A percentile compares a stretch with the other conserved stretches of the same genome.
Conservation (phyloP, 192 early-diverging fungal species). For the Radiomyces spectabilis region DNA sequence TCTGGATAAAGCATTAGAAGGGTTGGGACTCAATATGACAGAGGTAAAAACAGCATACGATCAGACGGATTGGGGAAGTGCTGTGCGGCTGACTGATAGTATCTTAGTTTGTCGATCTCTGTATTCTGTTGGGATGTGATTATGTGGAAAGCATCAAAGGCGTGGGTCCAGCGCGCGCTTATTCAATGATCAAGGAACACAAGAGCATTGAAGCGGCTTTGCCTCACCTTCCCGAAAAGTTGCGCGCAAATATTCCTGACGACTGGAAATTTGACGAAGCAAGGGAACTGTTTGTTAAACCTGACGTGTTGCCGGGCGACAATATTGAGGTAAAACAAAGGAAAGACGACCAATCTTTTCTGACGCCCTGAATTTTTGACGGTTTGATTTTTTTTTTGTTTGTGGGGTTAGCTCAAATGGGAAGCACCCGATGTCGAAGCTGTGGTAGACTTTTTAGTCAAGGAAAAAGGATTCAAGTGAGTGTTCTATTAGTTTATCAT, state of each 20-base stretch:
- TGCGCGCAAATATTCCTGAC: constrained; percentile 73
- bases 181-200: constrained; percentile 80
- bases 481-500: not conserved
- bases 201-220: constrained; percentile 75
- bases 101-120: constrained; percentile 96
- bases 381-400: constrained; percentile 1
- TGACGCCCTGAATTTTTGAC: too few species aligned
- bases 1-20: constrained; percentile 73
- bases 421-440: constrained; percentile 71
- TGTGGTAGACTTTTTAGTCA: constrained; percentile 79
- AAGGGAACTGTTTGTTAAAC: constrained; percentile 78
- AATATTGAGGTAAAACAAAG: constrained; percentile 65
- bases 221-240: constrained; percentile 61
- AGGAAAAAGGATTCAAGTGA: constrained; percentile 93
- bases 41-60: constrained; percentile 46
- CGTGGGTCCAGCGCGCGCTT: constrained; percentile 82
- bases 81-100: too few species aligned
- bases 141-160: constrained; percentile 94
- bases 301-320: constrained; percentile 67
- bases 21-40: constrained; percentile 64
- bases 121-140: constrained; percentile 96
- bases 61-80: not conserved
- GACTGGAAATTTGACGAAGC: constrained; percentile 88
- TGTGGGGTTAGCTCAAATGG: constrained; percentile 52
- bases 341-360: too few species aligned